Percentiles rank a stretch among this genome's conserved stretches.
Conservation (phyloP, 441 rosid species). For the Erodium texanum region DNA sequence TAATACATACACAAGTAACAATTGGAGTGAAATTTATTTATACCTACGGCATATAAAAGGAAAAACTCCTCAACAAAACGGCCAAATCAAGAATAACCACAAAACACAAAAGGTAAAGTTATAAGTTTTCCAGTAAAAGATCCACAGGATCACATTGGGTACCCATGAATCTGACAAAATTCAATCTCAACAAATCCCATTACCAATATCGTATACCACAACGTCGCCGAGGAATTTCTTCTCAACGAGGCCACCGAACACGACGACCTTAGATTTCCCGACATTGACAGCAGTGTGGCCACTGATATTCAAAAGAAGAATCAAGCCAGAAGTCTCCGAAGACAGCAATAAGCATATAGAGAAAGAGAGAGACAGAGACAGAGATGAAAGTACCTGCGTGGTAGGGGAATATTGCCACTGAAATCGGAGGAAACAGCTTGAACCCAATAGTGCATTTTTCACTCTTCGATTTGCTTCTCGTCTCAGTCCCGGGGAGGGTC, state of each 20-base stretch:
- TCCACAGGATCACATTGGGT: background rate
- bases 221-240: constrained; percentile 71
- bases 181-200: background rate
- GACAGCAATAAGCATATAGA: background rate
- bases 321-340: background rate
- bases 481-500: background rate
- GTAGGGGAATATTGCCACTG: constrained; percentile 59
- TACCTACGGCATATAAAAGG: background rate
- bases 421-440: constrained; percentile 79
- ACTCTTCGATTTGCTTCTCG: background rate
- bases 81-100: background rate
- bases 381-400: constrained; percentile 54
- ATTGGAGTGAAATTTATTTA: background rate
- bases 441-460: constrained; percentile 79
- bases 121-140: background rate
- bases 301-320: constrained; percentile 30
- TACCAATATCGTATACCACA: constrained; percentile 73
- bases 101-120: background rate
- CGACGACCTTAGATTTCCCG: constrained; percentile 74
- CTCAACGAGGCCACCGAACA: constrained; percentile 82
- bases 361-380: too few relatives aligned
- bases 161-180: background rate
- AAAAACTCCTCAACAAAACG: background rate
- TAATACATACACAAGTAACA: background rate
- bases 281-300: constrained; percentile 76